These are phyloP conservation scores for Neoboletus magnificus DNA, from an alignment of 768 basidiomycete species.

Conservation along the genomic window DNA sequence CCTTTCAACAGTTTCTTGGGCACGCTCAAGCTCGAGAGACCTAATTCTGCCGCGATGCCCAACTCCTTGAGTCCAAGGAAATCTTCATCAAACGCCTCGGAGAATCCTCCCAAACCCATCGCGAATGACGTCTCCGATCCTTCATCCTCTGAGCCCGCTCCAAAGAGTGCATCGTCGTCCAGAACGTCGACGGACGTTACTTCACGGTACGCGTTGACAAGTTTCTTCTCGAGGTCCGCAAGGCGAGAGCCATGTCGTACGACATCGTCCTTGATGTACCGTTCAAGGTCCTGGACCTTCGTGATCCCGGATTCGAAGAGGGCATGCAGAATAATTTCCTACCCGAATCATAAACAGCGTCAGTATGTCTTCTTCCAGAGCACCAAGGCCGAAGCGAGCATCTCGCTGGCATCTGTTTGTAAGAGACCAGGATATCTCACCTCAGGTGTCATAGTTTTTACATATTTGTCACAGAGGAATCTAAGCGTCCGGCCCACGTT, in stretches of 20 bases:
- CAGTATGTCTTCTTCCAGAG: conserved; percentile 3
- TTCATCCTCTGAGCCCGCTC: conserved; percentile 50
- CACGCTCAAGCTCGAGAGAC: conserved; percentile 70
- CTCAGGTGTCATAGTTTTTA: conserved; percentile 78
- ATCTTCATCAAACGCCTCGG: conserved; percentile 86
- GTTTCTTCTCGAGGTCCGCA: conserved; percentile 79
- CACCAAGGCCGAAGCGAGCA: not conserved
- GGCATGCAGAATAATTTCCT: conserved; percentile 94
- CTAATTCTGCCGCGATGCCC: conserved; percentile 84
- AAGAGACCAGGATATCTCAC: conserved; percentile 39
- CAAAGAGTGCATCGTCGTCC: conserved; percentile 52
- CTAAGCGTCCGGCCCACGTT: conserved; percentile 87
- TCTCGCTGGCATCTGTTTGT: not conserved
- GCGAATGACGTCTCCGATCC: conserved; percentile 65
- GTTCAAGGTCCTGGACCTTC: conserved; percentile 73
- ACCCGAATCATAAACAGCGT: conserved; percentile 1
- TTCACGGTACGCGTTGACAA: conserved; percentile 79
- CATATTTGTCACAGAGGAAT: conserved; percentile 78
- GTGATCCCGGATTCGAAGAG: conserved; percentile 87
- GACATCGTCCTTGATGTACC: conserved; percentile 87
- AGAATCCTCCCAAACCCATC: conserved; percentile 75
- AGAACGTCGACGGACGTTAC: conserved; percentile 45
- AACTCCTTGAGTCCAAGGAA: conserved; percentile 86
- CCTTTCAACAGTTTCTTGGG: conserved; percentile 75
- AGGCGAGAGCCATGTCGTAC: conserved; percentile 76